Evolutionary conservation across 148 eudicot genomes (phyloP), one percentile per base, ranked within the genome.

Genomic region (Camellia granthamiana): DNA sequence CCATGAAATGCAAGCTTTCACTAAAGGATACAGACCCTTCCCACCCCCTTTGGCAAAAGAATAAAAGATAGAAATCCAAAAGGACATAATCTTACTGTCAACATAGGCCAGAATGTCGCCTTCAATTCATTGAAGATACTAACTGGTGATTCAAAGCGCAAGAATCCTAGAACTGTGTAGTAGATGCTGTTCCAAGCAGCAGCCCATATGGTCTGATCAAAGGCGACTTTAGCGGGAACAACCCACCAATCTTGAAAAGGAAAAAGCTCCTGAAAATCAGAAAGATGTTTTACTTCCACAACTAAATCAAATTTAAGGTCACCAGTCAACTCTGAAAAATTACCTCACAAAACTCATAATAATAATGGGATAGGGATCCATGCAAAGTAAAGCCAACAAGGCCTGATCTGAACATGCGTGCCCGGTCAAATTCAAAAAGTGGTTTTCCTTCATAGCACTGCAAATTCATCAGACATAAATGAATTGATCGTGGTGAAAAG

Each of bases 361-460:
- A 96, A 81, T 92, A 96, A 88, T 96, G 98, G 68, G 98, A 96
- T 76, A 96, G 94, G 46, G 99, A 96, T 80, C 99, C 99, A 60
- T 96, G 99, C 49, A 96, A 85, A 44, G 93, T 87, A 74, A 96
- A 96, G 80, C 99, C 99, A 9, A 92, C 88, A 51, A 93, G 88
- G 76, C 99, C 99, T 46, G 99, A 96, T 83, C 99, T 88, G 81
- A 96, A 80, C 95, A 91, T 89, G 42, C 99, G 95, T 38, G 94
- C 81, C 42, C 99, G 94, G 77, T 96, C 97, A 83, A 96, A 91
- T 70, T 91, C 98, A 81, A 96, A 93, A 43, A 93, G 85, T 59
- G 98, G 99, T 84, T 96, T 96, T 65, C 99, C 99, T 88, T 96
- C 97, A 84, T 66, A 81, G 79, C 99, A 96, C 99, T 96, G 88